A percentile compares a stretch with the other conserved stretches of the same genome.
Evolutionary conservation across 2,329 filamentous ascomycete species (phyloP).

Genomic region (Colletotrichum sp.): DNA sequence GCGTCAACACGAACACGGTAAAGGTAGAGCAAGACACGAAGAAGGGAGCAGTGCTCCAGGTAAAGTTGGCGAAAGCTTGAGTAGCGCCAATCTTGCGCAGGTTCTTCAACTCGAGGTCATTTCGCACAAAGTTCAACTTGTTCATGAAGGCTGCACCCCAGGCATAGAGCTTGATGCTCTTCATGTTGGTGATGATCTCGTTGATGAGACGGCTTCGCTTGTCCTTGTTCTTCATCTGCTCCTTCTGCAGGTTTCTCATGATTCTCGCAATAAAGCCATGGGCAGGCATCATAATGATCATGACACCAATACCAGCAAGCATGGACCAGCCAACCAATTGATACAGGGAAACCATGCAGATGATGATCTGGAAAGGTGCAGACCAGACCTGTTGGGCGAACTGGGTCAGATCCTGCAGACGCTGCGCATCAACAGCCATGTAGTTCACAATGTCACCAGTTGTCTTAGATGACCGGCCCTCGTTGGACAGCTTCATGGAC

Average conservation of each 20-base stretch:
- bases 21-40: slow-evolving; percentile 97
- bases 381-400: slow-evolving; percentile 97
- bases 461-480: slow-evolving; percentile 85
- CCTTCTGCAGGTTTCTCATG: slow-evolving; percentile 94
- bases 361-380: slow-evolving; percentile 91
- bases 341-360: slow-evolving; percentile 96
- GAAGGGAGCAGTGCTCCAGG: slow-evolving; percentile 97
- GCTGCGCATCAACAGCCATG: slow-evolving; percentile 98
- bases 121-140: slow-evolving; percentile 93
- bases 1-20: slow-evolving; percentile 88
- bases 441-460: slow-evolving; percentile 99
- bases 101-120: slow-evolving; percentile 94
- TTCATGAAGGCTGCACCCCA: slow-evolving; percentile 98
- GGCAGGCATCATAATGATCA: slow-evolving; percentile 97
- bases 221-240: slow-evolving; percentile 99
- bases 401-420: slow-evolving; percentile 92
- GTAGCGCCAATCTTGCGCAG: slow-evolving; percentile 94
- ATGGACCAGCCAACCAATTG: slow-evolving; percentile 94
- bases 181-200: slow-evolving; percentile 99
- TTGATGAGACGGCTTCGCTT: slow-evolving; percentile 91
- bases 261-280: slow-evolving; percentile 91
- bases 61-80: slow-evolving; percentile 95
- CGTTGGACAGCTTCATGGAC: slow-evolving; percentile 87
- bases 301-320: slow-evolving; percentile 92
- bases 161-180: slow-evolving; percentile 98